phyloP scores from a whole-genome alignment of 2,329 filamentous ascomycete genomes.

The Stagonosporopsis vannaccii region DNA sequence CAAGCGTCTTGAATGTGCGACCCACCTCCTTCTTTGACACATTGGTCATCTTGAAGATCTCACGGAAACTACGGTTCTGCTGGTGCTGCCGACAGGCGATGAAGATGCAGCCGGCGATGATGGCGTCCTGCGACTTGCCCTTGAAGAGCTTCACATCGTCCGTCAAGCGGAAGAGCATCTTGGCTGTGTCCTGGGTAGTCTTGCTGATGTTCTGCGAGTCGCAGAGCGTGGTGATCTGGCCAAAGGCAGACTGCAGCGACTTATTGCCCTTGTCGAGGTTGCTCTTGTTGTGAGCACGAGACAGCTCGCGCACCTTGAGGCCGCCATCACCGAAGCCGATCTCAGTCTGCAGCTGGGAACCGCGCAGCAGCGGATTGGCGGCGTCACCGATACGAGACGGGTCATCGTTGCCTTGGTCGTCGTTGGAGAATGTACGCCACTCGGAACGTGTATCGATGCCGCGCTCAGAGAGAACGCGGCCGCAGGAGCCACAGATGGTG shows the following conservation, averaged over 20 bases:
- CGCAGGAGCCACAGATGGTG: slow-evolving; percentile 90
- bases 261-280: slow-evolving; percentile 85
- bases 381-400: slow-evolving; percentile 97
- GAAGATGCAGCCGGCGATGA: slow-evolving; percentile 97
- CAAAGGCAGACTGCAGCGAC: slow-evolving; percentile 79
- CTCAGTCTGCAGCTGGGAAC: slow-evolving; percentile 84
- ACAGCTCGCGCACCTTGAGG: slow-evolving; percentile 75
- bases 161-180: slow-evolving; percentile 93
- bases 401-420: slow-evolving; percentile 95
- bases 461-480: slow-evolving; percentile 86
- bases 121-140: slow-evolving; percentile 90
- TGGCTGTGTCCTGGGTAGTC: slow-evolving; percentile 85
- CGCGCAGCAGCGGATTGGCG: slow-evolving; percentile 87
- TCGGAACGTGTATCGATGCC: slow-evolving; percentile 96
- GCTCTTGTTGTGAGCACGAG: slow-evolving; percentile 83
- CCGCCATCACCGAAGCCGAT: slow-evolving; percentile 83
- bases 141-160: slow-evolving; percentile 94
- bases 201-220: slow-evolving; percentile 72
- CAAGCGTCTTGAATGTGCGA: slow-evolving; percentile 88
- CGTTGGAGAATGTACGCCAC: slow-evolving; percentile 98
- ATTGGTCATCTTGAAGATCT: slow-evolving; percentile 91
- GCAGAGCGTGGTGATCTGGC: slow-evolving; percentile 86
- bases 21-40: slow-evolving; percentile 98
- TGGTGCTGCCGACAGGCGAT: slow-evolving; percentile 92
- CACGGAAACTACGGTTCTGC: slow-evolving; percentile 87